A percentile compares a stretch with the other conserved stretches of the same genome.
phyloP scores from a whole-genome alignment of 129 eudicot genomes.

The Arctium minus region DNA sequence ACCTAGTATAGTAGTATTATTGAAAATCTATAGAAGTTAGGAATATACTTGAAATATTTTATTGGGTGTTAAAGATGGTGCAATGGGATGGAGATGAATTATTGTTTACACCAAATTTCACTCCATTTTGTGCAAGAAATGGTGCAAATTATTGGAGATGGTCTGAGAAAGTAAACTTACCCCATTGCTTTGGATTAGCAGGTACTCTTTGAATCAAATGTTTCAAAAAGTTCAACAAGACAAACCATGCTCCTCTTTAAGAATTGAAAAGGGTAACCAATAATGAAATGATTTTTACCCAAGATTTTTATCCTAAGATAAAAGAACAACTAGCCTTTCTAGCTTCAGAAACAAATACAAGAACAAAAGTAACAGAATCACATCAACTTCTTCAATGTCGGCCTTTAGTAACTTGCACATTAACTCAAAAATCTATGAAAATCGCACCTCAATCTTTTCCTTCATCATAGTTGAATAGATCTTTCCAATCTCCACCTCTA shows the following conservation, averaged over 20 bases:
- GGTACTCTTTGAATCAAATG: not conserved
- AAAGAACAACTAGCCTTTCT: not conserved
- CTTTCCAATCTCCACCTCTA: not conserved
- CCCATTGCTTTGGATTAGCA: too few species aligned
- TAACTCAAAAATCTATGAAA: not conserved
- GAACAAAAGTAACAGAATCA: not conserved
- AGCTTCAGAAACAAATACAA: not conserved
- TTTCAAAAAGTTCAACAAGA: not conserved
- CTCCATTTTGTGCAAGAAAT: not conserved
- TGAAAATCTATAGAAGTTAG: not conserved
- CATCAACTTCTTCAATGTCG: not conserved
- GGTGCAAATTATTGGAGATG: not conserved
- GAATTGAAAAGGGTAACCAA: not conserved
- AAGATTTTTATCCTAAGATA: not conserved
- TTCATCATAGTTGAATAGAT: not conserved
- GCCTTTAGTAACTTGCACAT: not conserved
- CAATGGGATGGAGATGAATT: not conserved
- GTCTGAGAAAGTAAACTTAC: not conserved
- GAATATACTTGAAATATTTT: not conserved
- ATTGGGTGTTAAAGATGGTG: not conserved
- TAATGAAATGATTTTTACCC: too few species aligned
- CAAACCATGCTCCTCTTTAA: not conserved
- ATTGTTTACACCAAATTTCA: not conserved
- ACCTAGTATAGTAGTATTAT: too few species aligned
- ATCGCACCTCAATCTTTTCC: not conserved